Evolutionary conservation across 2,329 filamentous ascomycete species (phyloP), one percentile per base, ranked within the genome.

Genomic region (Monosporascus sp.): DNA sequence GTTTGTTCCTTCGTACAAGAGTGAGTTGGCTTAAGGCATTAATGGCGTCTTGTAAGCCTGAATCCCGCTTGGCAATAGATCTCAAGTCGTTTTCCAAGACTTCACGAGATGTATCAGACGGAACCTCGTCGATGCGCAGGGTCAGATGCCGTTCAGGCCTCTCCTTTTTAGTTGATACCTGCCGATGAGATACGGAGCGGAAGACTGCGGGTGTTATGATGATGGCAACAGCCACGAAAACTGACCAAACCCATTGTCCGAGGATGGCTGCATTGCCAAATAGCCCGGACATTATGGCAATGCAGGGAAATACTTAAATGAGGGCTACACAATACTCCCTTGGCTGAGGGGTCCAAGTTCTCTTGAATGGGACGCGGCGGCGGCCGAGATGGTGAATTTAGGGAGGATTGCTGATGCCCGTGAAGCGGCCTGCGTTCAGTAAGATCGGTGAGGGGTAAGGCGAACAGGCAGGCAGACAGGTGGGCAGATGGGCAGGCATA

Each of bases 81-180:
- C 31, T 45, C 36, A 57, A 49, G 5, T 52, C 37, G 40, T 14
- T 38, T 27, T 37, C 6, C 16, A 56, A 51, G 3, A 17, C 20
- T 26, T 48, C 14, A 45, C 8, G 16, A 38, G 43, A 46, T 17
- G 7, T 50, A 11, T 19, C 31, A 1, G n/a, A 26, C 5, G 51
- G 54, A 27, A 56, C 27, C 1, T 34, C 24, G n/a, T 53, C 44
- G 6, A 56, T 41, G 19, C 48, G 48, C 26, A 56, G 34, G 14
- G 46, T 52, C 34, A 55, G 40, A 24, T 45, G 17, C 31, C 27
- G 34, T 27, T 43, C 5, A 22, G 48, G 17, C 16, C n/a, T 41
- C 4, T 20, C 8, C 24, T 19, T 41, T 31, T 50, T 24, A n/a
- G 20, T 26, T 26, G 26, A 7, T 8, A 27, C 8, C 3, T 8